These are phyloP conservation scores for Coriaria nepalensis DNA, from an alignment of 306 rosid species.

Conservation along the genomic window DNA sequence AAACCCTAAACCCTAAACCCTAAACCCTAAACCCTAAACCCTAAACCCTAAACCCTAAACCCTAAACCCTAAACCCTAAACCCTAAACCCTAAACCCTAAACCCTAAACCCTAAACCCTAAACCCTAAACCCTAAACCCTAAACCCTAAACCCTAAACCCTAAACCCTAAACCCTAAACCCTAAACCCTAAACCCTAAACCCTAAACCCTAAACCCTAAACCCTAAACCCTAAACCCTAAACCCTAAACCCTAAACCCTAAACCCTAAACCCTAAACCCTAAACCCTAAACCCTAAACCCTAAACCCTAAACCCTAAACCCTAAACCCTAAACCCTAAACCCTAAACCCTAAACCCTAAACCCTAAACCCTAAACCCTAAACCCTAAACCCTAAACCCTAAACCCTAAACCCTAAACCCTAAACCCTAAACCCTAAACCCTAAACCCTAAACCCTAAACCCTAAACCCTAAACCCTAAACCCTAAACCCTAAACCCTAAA, in stretches of 20 bases:
- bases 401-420: conserved; percentile 20
- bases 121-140: too few species aligned
- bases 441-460: conserved; percentile 15
- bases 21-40: conserved; percentile 2
- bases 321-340: conserved; percentile 15
- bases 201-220: conserved; percentile 21
- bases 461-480: conserved; percentile 16
- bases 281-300: conserved; percentile 20
- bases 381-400: conserved; percentile 15
- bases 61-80: conserved; percentile 13
- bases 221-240: conserved; percentile 20
- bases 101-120: too few species aligned
- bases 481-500: conserved; percentile 18
- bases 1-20: conserved; percentile 12
- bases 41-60: conserved; percentile 13
- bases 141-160: conserved; percentile 22
- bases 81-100: too few species aligned
- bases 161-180: conserved; percentile 21
- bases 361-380: too few species aligned
- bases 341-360: conserved; percentile 13
- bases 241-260: too few species aligned
- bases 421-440: conserved; percentile 19
- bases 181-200: too few species aligned
- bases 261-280: too few species aligned
- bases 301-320: conserved; percentile 14